Conservation (phyloP, 2,329 filamentous ascomycete genomes). For the Cadophora gregata region DNA sequence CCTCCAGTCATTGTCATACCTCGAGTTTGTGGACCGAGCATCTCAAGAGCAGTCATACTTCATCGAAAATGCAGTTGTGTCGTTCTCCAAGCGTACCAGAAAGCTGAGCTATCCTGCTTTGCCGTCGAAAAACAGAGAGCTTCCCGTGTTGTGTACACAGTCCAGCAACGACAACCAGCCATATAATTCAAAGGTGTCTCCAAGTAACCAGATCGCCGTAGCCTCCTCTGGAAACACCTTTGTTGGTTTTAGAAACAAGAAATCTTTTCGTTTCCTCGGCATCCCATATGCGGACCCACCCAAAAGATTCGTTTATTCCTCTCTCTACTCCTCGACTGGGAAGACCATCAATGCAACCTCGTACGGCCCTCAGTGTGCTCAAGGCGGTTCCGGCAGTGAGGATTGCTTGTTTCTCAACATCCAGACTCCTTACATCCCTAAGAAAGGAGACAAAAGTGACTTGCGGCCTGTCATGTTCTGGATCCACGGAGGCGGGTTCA, state of each 20-base stretch:
- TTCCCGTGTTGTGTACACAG: conserved; percentile 59
- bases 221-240: conserved; percentile 52
- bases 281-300: conserved; percentile 40
- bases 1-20: conserved; percentile 51
- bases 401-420: conserved; percentile 43
- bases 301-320: conserved; percentile 47
- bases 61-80: conserved; percentile 49
- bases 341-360: conserved; percentile 52
- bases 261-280: conserved; percentile 51
- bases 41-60: conserved; percentile 49
- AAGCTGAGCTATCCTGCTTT: conserved; percentile 46
- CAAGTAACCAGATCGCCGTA: conserved; percentile 49
- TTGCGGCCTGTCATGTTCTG: conserved; percentile 46
- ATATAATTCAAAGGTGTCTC: conserved; percentile 43
- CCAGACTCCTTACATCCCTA: conserved; percentile 47
- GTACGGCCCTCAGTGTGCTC: conserved; percentile 46
- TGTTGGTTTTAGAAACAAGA: conserved; percentile 58
- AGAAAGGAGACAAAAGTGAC: conserved; percentile 28
- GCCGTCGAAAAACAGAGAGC: conserved; percentile 39
- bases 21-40: conserved; percentile 49
- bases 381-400: conserved; percentile 45
- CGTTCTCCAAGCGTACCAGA: conserved; percentile 43
- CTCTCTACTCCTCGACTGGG: conserved; percentile 51
- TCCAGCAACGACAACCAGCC: conserved; percentile 47
- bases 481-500: conserved; percentile 46